Evolutionary conservation across 495 filamentous ascomycete species (phyloP), one percentile per base, ranked within the genome.

Genomic region (Xylaria intraflava): DNA sequence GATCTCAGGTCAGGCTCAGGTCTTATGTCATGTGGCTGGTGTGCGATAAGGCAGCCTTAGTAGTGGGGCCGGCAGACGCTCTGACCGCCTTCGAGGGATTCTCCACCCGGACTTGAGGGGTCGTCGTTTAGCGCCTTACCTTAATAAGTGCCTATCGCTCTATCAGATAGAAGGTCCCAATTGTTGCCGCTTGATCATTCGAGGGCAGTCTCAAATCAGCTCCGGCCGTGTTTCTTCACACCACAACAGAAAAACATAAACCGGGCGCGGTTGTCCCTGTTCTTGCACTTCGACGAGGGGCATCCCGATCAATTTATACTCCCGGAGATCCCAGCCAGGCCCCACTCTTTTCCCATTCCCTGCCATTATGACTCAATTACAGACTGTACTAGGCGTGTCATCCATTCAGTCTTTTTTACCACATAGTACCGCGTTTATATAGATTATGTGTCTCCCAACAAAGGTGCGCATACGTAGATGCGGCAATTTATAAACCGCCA

Each of bases 251-350:
- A 46, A n/a, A 23, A 40, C 24, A 29, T 20, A 46, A 7, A n/a
- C 6, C 46, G 17, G 36, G 44, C 49, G 38, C 22, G 38, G 42
- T 26, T 49, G 42, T 36, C 38, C 45, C 52, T 17, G 24, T 9
- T 35, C 43, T 36, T 12, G 20, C 9, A 17, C 36, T n/a, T 36
- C 29, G 20, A 27, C 17, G 33, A 33, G 52, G 45, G 52, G 46
- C 36, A 3, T 17, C 52, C 45, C 38, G 44, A 40, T 40, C 35
- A 20, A 42, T 55, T 48, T 55, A 55, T 55, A 55, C 20, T 55
- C 36, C 24, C 38, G 38, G 20, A 31, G 3, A 23, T 30, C 26
- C 35, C 26, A 42, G 20, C 41, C 5, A 29, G 2, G 50, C 52
- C 33, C 52, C 52, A 55, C 52, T 42, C 43, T 40, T 39, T 30